These are phyloP conservation scores for Nothophoma quercina DNA, from an alignment of 2,329 filamentous ascomycete species.

Conservation along the genomic window DNA sequence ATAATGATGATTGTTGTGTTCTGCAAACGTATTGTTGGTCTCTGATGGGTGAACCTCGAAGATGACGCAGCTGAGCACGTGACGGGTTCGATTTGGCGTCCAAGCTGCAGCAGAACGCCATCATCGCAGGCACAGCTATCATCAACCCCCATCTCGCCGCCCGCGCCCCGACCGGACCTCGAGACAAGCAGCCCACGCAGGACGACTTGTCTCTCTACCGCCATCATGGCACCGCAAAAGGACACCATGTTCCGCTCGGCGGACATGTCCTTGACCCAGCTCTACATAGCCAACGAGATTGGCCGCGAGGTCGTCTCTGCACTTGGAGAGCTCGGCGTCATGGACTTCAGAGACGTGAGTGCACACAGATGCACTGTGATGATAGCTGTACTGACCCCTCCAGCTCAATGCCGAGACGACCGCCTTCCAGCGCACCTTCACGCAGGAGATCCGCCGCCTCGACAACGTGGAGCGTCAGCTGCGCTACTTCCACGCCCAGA, in stretches of 20 bases:
- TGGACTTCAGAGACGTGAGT: slow-evolving; percentile 96
- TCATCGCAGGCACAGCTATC: slow-evolving; percentile 20
- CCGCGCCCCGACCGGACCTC: slow-evolving; percentile 27
- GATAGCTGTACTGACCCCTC: slow-evolving; percentile 32
- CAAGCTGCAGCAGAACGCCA: slow-evolving; percentile 13
- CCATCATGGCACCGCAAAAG: slow-evolving; percentile 67
- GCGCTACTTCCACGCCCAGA: slow-evolving; percentile 93
- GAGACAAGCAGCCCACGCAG: slow-evolving; percentile 33
- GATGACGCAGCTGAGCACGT: slow-evolving; percentile 18
- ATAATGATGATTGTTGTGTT: neutral
- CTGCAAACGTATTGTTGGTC: neutral
- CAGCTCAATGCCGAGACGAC: slow-evolving; percentile 92
- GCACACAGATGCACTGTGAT: neutral
- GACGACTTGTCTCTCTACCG: slow-evolving; percentile 40
- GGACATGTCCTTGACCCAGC: slow-evolving; percentile 99
- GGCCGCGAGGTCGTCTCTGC: slow-evolving; percentile 97
- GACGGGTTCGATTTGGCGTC: slow-evolving; percentile 7
- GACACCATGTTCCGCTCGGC: slow-evolving; percentile 99
- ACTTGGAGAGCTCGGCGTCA: slow-evolving; percentile 91
- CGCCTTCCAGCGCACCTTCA: slow-evolving; percentile 96
- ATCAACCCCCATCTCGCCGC: slow-evolving; percentile 39
- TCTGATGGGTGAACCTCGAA: slow-evolving; percentile 1
- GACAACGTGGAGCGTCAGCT: slow-evolving; percentile 99
- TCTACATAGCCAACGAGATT: slow-evolving; percentile 99
- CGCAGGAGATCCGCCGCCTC: slow-evolving; percentile 93